Percentiles rank a stretch among this genome's conserved stretches.
phyloP scores from a whole-genome alignment of 805 yeast genomes.

The Pichia heedii region DNA sequence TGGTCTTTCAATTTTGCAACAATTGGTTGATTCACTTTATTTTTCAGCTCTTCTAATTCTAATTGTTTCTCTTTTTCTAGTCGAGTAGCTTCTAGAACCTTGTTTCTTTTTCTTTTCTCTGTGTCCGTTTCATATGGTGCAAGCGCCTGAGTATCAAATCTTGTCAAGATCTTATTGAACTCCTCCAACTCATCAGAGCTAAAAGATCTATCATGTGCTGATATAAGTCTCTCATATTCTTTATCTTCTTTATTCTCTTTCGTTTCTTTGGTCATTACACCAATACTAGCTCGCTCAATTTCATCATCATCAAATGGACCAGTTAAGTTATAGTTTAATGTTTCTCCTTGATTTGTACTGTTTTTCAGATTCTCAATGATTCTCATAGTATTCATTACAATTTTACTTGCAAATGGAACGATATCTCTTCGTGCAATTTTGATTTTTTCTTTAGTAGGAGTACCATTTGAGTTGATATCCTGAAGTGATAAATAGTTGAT shows the following conservation, averaged over 20 bases:
- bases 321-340: constrained; percentile 13
- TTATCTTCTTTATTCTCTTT: constrained; percentile 12
- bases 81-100: background rate
- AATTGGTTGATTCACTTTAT: background rate
- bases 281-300: constrained; percentile 4
- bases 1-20: background rate
- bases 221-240: constrained; percentile 7
- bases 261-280: constrained; percentile 7
- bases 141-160: background rate
- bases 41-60: background rate
- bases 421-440: constrained; percentile 44
- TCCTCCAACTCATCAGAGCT: background rate
- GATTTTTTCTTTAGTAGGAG: constrained; percentile 27
- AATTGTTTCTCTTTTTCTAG: background rate
- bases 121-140: background rate
- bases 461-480: constrained; percentile 9
- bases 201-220: constrained; percentile 9
- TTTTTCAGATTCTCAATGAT: constrained; percentile 17
- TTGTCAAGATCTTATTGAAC: constrained; percentile 7
- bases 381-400: constrained; percentile 16
- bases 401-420: constrained; percentile 27
- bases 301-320: constrained; percentile 7
- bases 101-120: background rate
- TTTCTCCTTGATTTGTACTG: constrained; percentile 18
- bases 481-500: constrained; percentile 2